These are phyloP conservation scores for Scheffersomyces illinoinensis DNA, from an alignment of 1,139 yeast species.

Conservation along the genomic window DNA sequence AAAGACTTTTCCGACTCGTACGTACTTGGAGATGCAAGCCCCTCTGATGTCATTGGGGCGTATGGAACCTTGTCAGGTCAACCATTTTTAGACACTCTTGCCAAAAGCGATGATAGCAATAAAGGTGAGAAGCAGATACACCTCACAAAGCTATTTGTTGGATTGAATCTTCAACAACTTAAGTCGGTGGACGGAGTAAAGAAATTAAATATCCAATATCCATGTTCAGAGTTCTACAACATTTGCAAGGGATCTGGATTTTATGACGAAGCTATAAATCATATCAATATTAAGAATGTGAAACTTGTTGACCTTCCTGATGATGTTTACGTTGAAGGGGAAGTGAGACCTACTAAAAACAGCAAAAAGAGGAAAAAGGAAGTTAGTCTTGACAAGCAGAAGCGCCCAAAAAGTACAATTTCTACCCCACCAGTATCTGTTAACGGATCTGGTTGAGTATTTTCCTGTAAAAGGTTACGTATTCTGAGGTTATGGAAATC, in stretches of 20 bases:
- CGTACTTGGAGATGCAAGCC: slow-evolving; percentile 53
- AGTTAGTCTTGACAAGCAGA: not conserved
- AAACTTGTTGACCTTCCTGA: slow-evolving; percentile 80
- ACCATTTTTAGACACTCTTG: slow-evolving; percentile 15
- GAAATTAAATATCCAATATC: slow-evolving; percentile 83
- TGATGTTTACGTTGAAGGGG: slow-evolving; percentile 82
- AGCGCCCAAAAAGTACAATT: not conserved
- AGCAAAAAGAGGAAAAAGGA: slow-evolving; percentile 30
- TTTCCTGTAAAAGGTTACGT: not conserved
- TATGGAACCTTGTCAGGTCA: slow-evolving; percentile 55
- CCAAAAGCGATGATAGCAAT: slow-evolving; percentile 10
- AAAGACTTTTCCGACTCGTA: slow-evolving; percentile 68
- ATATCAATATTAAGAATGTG: slow-evolving; percentile 71
- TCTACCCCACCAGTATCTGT: not conserved
- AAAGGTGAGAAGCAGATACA: slow-evolving; percentile 41
- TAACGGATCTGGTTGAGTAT: not conserved
- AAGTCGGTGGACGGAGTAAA: slow-evolving; percentile 44
- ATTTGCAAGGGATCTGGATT: slow-evolving; percentile 73
- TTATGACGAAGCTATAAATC: slow-evolving; percentile 62
- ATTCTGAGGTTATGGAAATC: not conserved
- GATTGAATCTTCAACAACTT: slow-evolving; percentile 61
- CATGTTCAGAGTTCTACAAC: slow-evolving; percentile 85
- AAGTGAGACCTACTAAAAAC: slow-evolving; percentile 63
- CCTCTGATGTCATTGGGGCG: slow-evolving; percentile 53
- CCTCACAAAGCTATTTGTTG: slow-evolving; percentile 77